These are phyloP conservation scores for Phytophthora pistaciae DNA, from an alignment of 352 stramenopile genomes.

Conservation along the genomic window DNA sequence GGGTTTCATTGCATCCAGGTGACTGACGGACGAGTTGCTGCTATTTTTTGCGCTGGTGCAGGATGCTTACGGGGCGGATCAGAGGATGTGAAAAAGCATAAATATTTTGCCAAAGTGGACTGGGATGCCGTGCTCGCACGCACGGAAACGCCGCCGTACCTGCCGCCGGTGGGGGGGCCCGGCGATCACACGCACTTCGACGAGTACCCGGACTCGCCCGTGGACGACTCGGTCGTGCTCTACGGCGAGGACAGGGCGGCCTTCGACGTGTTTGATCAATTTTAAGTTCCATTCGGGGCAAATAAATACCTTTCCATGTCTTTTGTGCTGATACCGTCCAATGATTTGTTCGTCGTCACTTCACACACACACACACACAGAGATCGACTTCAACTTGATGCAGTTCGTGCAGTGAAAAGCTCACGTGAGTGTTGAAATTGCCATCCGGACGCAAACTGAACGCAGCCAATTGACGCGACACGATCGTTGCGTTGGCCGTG, in stretches of 20 bases:
- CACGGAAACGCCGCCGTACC: slow-evolving; percentile 81
- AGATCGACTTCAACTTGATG: background rate
- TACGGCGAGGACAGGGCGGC: slow-evolving; percentile 86
- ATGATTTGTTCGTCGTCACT: slow-evolving; percentile 4
- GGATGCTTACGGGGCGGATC: slow-evolving; percentile 92
- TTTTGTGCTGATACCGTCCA: background rate
- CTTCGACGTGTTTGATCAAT: slow-evolving; percentile 90
- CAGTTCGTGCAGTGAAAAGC: background rate
- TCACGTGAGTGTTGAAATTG: slow-evolving; percentile 6
- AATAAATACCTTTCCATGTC: slow-evolving; percentile 39
- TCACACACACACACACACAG: background rate
- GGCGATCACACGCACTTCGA: slow-evolving; percentile 95
- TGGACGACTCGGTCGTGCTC: slow-evolving; percentile 86
- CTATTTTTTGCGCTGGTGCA: slow-evolving; percentile 29
- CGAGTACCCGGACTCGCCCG: slow-evolving; percentile 92
- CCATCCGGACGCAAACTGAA: slow-evolving; percentile 23
- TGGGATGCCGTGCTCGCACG: slow-evolving; percentile 85
- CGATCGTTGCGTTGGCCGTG: background rate
- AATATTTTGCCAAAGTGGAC: slow-evolving; percentile 92
- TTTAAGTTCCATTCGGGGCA: slow-evolving; percentile 62
- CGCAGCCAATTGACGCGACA: slow-evolving; percentile 6
- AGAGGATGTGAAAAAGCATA: slow-evolving; percentile 93
- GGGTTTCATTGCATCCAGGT: background rate
- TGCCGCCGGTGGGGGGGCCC: slow-evolving; percentile 84
- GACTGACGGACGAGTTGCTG: slow-evolving; percentile 3